Evolutionary conservation across 1,284 basidiomycete species (phyloP).

Genomic region (Trichosporon coremiiforme): DNA sequence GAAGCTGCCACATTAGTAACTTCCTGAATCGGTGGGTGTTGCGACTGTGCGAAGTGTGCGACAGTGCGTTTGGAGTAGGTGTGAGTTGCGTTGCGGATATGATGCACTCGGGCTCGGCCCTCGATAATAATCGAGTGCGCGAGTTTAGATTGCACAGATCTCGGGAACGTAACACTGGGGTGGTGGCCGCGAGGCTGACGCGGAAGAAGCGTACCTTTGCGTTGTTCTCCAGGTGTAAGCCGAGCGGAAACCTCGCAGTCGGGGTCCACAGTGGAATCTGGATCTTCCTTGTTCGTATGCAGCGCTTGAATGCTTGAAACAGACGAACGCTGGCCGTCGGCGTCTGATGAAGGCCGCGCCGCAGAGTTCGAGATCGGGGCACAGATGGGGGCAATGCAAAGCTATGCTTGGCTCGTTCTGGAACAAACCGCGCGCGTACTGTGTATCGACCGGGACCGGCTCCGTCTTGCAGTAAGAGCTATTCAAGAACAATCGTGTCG

Average conservation of each 20-base stretch:
- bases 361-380: conserved; percentile 1
- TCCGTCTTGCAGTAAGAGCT: background rate
- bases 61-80: background rate
- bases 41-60: background rate
- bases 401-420: background rate
- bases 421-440: background rate
- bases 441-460: background rate
- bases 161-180: background rate
- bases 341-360: background rate
- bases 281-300: background rate
- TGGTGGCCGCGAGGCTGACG: background rate
- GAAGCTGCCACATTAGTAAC: conserved; percentile 3
- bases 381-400: background rate
- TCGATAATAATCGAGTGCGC: background rate
- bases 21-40: background rate
- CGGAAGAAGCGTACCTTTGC: conserved; percentile 1
- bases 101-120: background rate
- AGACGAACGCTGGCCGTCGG: background rate
- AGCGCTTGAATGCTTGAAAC: background rate
- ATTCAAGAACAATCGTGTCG: background rate
- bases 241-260: background rate
- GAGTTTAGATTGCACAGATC: background rate
- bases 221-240: conserved; percentile 1
- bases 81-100: background rate
- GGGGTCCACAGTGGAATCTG: background rate